Conservation (phyloP, 1,139 yeast species). For the Pichia sp. region DNA sequence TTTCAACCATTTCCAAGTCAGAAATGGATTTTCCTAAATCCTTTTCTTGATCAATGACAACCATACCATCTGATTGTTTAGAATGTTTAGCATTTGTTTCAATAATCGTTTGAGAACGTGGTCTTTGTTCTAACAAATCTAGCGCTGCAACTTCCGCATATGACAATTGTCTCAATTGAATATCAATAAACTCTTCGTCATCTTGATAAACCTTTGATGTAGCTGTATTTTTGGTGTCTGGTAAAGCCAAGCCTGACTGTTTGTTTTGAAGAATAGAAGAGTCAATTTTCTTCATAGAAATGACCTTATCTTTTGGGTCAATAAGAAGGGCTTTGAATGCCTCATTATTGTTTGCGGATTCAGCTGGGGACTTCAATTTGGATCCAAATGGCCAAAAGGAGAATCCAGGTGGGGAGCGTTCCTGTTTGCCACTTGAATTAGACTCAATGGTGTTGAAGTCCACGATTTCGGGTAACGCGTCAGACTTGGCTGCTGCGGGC, state of each 20-base stretch:
- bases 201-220: conserved; percentile 10
- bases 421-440: background rate
- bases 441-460: conserved; percentile 18
- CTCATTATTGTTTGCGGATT: background rate
- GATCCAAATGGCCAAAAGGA: background rate
- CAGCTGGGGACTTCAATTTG: background rate
- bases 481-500: background rate
- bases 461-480: conserved; percentile 12
- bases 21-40: conserved; percentile 24
- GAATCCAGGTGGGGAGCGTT: background rate
- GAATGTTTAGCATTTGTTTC: background rate
- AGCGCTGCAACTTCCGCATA: conserved; percentile 45
- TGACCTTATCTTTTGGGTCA: conserved; percentile 20
- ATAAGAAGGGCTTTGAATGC: background rate
- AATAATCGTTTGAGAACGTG: background rate
- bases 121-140: conserved; percentile 3
- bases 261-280: background rate
- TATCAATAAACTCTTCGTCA: conserved; percentile 36
- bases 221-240: background rate
- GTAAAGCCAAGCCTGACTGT: background rate
- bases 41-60: conserved; percentile 23
- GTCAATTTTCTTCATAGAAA: conserved; percentile 23
- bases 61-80: background rate
- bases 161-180: conserved; percentile 36
- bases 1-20: conserved; percentile 22